phyloP scores from a whole-genome alignment of 495 filamentous ascomycete species.

The Trichoderma reesei region DNA sequence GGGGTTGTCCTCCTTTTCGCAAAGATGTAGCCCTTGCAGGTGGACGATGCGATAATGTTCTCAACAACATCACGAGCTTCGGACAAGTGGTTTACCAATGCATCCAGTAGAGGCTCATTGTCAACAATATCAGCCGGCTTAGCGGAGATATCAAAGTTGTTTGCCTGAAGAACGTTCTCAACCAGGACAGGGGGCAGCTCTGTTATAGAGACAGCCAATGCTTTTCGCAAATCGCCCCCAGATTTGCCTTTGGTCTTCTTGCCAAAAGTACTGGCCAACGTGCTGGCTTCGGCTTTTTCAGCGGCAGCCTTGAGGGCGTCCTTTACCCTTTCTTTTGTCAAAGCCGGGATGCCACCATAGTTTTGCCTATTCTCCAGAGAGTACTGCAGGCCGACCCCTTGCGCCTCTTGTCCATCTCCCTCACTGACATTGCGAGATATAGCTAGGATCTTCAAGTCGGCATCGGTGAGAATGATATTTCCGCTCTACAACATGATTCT shows the following conservation, averaged over 20 bases:
- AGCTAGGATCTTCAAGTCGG: constrained; percentile 64
- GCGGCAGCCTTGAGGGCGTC: constrained; percentile 58
- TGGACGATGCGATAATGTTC: constrained; percentile 46
- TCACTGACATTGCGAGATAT: constrained; percentile 70
- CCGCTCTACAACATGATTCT: constrained; percentile 33
- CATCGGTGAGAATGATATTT: constrained; percentile 86
- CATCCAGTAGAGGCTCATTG: constrained; percentile 51
- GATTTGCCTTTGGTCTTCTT: constrained; percentile 71
- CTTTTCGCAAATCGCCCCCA: constrained; percentile 64
- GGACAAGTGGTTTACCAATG: constrained; percentile 53
- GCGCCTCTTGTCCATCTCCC: constrained; percentile 63
- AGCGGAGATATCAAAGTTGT: constrained; percentile 53
- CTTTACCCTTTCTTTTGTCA: constrained; percentile 62
- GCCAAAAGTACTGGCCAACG: constrained; percentile 20
- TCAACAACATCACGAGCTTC: constrained; percentile 56
- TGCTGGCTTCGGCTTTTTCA: constrained; percentile 37
- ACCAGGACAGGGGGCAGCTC: constrained; percentile 80
- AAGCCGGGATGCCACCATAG: constrained; percentile 56
- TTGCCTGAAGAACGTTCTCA: constrained; percentile 70
- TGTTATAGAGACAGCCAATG: constrained; percentile 69
- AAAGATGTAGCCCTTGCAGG: constrained; percentile 75
- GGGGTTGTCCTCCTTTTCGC: constrained; percentile 48
- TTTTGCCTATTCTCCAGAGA: constrained; percentile 76
- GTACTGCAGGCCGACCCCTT: constrained; percentile 69
- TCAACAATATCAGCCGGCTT: constrained; percentile 59